Evolutionary conservation across 805 yeast species (phyloP).

Genomic region (Starmerella lactis-condensi): DNA sequence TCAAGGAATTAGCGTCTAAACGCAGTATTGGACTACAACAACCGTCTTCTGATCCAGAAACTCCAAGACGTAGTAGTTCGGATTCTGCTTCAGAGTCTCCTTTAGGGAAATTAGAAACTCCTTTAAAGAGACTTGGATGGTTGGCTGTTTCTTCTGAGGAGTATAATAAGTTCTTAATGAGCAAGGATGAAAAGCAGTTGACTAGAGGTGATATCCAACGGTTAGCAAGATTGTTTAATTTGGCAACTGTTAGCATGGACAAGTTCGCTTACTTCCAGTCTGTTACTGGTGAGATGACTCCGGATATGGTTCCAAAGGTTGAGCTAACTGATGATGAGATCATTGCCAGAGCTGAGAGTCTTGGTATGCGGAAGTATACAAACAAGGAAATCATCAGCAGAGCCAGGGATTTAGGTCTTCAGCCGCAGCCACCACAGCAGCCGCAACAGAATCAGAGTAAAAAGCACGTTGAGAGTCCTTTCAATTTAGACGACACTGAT

Average conservation of each 20-base stretch:
- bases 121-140: conserved; percentile 21
- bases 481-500: too few species aligned
- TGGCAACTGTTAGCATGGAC: conserved; percentile 29
- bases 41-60: too few species aligned
- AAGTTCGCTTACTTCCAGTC: conserved; percentile 24
- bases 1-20: too few species aligned
- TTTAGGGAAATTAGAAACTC: conserved; percentile 18
- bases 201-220: conserved; percentile 21
- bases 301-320: conserved; percentile 18
- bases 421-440: too few species aligned
- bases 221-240: conserved; percentile 27
- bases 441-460: too few species aligned
- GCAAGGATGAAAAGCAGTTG: conserved; percentile 20
- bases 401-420: conserved; percentile 1
- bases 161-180: conserved; percentile 20
- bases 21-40: too few species aligned
- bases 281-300: conserved; percentile 21
- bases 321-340: too few species aligned
- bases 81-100: not conserved
- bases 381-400: conserved; percentile 1
- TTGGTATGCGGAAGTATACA: conserved; percentile 10
- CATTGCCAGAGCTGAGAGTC: conserved; percentile 15
- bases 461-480: too few species aligned
- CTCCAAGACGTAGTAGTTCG: too few species aligned
- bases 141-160: conserved; percentile 23